These are phyloP conservation scores for Mycena filopes DNA, from an alignment of 768 basidiomycete genomes.

Conservation along the genomic window DNA sequence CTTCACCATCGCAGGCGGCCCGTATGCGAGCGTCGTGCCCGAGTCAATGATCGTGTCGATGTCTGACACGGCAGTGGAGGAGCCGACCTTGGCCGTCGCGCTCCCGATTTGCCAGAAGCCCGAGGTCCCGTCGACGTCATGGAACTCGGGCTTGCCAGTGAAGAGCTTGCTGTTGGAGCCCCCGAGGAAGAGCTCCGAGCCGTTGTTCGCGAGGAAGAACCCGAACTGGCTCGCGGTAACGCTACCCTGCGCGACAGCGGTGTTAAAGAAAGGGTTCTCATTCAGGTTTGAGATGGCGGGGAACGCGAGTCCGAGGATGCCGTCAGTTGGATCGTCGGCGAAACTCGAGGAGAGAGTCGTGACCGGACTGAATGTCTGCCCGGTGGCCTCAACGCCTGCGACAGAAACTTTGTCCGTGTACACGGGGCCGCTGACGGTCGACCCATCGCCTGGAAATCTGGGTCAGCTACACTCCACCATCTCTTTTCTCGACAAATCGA, in stretches of 20 bases:
- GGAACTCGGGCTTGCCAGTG: slow-evolving; percentile 52
- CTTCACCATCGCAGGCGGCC: slow-evolving; percentile 18
- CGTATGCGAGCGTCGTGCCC: slow-evolving; percentile 50
- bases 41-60: slow-evolving; percentile 47
- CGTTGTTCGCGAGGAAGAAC: slow-evolving; percentile 52
- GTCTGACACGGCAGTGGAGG: slow-evolving; percentile 1
- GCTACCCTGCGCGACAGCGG: slow-evolving; percentile 46
- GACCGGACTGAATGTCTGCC: slow-evolving; percentile 45
- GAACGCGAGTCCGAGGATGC: slow-evolving; percentile 49
- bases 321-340: slow-evolving; percentile 23
- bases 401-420: slow-evolving; percentile 41
- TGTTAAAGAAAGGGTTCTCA: slow-evolving; percentile 51
- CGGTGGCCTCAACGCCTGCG: slow-evolving; percentile 24
- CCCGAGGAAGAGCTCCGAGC: slow-evolving; percentile 62
- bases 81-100: slow-evolving; percentile 30
- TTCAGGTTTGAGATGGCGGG: slow-evolving; percentile 42
- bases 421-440: slow-evolving; percentile 51
- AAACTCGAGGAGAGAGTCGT: slow-evolving; percentile 44
- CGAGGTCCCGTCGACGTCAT: slow-evolving; percentile 33
- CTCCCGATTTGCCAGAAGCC: slow-evolving; percentile 41
- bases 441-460: too few species aligned
- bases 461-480: too few species aligned
- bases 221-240: slow-evolving; percentile 52
- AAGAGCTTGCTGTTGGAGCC: slow-evolving; percentile 57
- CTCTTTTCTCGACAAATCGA: too few species aligned